Evolutionary conservation across 2,329 filamentous ascomycete species (phyloP), one percentile per base, ranked within the genome.

Genomic region (Aspergillus carbonarius): DNA sequence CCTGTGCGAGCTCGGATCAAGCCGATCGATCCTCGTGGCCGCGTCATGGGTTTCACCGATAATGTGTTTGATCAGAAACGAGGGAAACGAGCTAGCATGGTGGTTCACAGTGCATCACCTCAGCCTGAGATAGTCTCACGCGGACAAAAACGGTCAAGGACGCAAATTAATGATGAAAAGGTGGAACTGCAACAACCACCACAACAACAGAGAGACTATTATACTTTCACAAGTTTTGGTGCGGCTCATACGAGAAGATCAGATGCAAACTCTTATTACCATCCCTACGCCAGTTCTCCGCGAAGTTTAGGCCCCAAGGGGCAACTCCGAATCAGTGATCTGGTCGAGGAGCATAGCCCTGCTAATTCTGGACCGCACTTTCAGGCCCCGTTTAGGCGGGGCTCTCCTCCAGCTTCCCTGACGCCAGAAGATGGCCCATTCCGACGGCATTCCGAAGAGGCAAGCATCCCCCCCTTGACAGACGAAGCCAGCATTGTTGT

Each of bases 61-160:
- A 75, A 75, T 60, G 72, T 75, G 3, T 74, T 74, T 60, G 71
- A 74, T 57, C 71, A 74, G 54, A 73, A 70, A 60, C 63, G 71
- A 57, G 71, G 70, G 12, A 64, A 60, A 35, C 59, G 54, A 52
- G 59, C 61, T 18, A 59, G 56, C 15, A 17, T 57, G 18, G 37
- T 55, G 34, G 37, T 42, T 18, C 57, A 49, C 17, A 54, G 30
- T 17, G 47, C 20, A 37, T 65, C 53, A 5, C 44, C 57, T n/a
- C 56, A 52, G 23, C 32, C 27, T 15, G 25, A 32, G 12, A 12
- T 50, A 9, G 27, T 51, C 15, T 40, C 42, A 5, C 55, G 55
- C 12, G 60, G 52, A 9, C 42, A 46, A 4, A 66, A 66, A 51
- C 61, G 64, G 12, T 32, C 23, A 6, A 44, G 55, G 18, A 34